phyloP scores from a whole-genome alignment of 179 eudicot species.

The Carnegiea gigantea region DNA sequence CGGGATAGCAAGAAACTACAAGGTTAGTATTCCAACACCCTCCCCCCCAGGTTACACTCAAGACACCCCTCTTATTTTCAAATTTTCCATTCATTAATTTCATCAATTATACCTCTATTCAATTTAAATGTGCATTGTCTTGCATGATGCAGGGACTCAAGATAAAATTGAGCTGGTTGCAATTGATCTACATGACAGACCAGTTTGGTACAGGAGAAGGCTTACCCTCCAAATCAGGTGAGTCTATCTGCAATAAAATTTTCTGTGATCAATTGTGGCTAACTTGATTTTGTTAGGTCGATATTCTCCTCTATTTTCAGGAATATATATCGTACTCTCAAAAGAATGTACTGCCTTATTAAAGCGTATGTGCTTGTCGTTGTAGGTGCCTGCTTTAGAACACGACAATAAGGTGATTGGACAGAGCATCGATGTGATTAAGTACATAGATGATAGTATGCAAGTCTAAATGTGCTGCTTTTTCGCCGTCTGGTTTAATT shows the following conservation, averaged over 20 bases:
- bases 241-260: not conserved
- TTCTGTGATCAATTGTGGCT: not conserved
- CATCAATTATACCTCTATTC: not conserved
- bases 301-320: too few species aligned
- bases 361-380: not conserved
- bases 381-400: constrained; percentile 44
- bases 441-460: constrained; percentile 48
- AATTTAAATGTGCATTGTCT: not conserved
- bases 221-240: constrained; percentile 61
- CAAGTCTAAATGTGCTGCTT: constrained; percentile 17
- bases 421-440: constrained; percentile 63
- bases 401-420: constrained; percentile 49
- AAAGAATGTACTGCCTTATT: too few species aligned
- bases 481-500: not conserved
- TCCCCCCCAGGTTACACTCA: too few species aligned
- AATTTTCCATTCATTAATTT: not conserved
- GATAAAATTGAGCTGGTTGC: constrained; percentile 53
- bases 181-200: constrained; percentile 50
- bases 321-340: too few species aligned
- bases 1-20: constrained; percentile 24
- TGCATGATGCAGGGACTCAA: constrained; percentile 50
- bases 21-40: not conserved
- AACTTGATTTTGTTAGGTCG: too few species aligned
- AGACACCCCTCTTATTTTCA: not conserved
- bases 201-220: constrained; percentile 65